Base-by-base conservation (phyloP, 1,284 basidiomycete species). In the Neolentinus lepideus region DNA sequence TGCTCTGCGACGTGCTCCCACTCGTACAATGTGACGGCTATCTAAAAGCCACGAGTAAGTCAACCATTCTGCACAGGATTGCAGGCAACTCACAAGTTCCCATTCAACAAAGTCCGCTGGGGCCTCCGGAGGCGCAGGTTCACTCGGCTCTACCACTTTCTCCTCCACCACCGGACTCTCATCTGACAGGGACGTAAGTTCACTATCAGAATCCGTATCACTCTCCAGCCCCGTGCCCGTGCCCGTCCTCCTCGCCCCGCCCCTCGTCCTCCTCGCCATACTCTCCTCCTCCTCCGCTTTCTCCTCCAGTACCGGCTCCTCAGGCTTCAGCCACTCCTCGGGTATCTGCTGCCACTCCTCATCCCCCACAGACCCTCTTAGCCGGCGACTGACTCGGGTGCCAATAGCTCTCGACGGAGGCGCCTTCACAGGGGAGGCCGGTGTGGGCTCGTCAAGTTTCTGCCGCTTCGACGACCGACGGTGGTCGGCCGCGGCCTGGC, bases 331-430 rank as follows among this genome's bases (percentile, higher is more conserved):
- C 88, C 89, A 90, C 63, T 89, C 90, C 3, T 84, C 78, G 0
- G 90, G 90, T 31, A 92, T 76, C 57, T 79, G 74, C 67, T 92
- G 87, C 89, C 90, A 92, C 62, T 82, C 86, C 1, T 84, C 84
- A 9, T 84, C 81, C 43, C 75, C 73, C 10, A 69, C 63, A 21
- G 54, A 56, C 2, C 82, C 84, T 54, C 84, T 74, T 55, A 90
- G 66, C 26, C 89, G 74, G 1, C 84, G 77, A 62, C 88, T 92
- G 3, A 81, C 65, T 25, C 89, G 73, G 2, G 84, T 86, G 0
- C 88, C 87, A 31, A 74, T 61, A 25, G 73, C 69, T n/a, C 67
- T 64, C 26, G 68, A 57, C 6, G 60, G 62, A 33, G 57, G 62
- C 22, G 16, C 38, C 52, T 16, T 22, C 19, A 45, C 12, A 31